phyloP scores from a whole-genome alignment of 495 filamentous ascomycete species.

The Hapsidospora chrysogenum region DNA sequence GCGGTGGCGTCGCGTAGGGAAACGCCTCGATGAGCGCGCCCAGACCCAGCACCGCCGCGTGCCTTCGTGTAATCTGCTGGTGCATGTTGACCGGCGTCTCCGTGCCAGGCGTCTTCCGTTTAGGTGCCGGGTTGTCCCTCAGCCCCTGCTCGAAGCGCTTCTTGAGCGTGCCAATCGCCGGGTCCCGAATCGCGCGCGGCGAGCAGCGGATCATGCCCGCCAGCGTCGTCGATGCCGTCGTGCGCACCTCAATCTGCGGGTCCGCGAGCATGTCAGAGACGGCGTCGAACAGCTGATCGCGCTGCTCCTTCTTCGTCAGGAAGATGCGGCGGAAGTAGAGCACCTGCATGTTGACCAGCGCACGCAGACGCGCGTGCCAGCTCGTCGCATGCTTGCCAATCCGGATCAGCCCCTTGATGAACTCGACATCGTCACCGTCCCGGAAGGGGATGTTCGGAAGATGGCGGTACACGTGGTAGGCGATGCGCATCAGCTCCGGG shows the following conservation, averaged over 20 bases:
- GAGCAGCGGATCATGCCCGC: constrained; percentile 98
- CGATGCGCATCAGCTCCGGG: constrained; percentile 81
- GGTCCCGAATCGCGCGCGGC: constrained; percentile 60
- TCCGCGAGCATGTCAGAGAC: constrained; percentile 91
- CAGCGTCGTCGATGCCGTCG: constrained; percentile 79
- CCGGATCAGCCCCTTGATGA: constrained; percentile 72
- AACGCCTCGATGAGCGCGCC: constrained; percentile 92
- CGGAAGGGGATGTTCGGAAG: constrained; percentile 91
- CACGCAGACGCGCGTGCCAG: constrained; percentile 97
- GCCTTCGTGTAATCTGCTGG: constrained; percentile 60
- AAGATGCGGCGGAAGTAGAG: constrained; percentile 97
- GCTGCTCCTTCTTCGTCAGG: constrained; percentile 61
- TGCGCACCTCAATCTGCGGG: constrained; percentile 80
- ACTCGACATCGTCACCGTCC: constrained; percentile 62
- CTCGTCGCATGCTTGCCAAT: constrained; percentile 72
- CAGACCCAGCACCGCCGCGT: constrained; percentile 84
- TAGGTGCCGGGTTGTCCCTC: constrained; percentile 68
- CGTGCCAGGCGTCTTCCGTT: constrained; percentile 42
- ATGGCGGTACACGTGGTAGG: constrained; percentile 95
- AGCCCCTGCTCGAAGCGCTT: constrained; percentile 64
- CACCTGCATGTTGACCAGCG: constrained; percentile 97
- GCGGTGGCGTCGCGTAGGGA: constrained; percentile 86
- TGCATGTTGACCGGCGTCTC: constrained; percentile 71
- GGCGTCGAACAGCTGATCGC: constrained; percentile 69
- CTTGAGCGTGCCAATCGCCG: constrained; percentile 58